A percentile compares a stretch with the other conserved stretches of the same genome.
Evolutionary conservation across 2,329 filamentous ascomycete genomes (phyloP).

Genomic region (Diaporthe sp.): DNA sequence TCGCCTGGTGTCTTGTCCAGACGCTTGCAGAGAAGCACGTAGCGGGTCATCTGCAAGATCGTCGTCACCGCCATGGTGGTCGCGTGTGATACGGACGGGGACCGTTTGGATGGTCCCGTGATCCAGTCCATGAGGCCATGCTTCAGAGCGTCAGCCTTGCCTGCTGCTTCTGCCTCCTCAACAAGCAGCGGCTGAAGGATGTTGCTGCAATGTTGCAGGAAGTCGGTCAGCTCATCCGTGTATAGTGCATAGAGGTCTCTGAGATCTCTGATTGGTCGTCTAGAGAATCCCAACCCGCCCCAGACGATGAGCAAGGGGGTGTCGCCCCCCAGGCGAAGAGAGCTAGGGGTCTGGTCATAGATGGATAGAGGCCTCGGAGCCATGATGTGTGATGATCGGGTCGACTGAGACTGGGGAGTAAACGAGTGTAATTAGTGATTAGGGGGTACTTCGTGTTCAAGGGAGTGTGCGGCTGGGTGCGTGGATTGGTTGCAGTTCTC

Average conservation of each 20-base stretch:
- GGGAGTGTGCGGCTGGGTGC: not conserved
- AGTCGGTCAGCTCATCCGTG: not conserved
- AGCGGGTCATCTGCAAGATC: slow-evolving; percentile 94
- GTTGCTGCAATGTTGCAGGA: not conserved
- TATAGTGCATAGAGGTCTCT: slow-evolving; percentile 15
- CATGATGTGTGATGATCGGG: not conserved
- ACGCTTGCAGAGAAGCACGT: slow-evolving; percentile 92
- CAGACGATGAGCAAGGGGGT: slow-evolving; percentile 12
- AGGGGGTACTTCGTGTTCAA: not conserved
- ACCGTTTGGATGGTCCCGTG: slow-evolving; percentile 8
- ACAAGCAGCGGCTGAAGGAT: slow-evolving; percentile 9
- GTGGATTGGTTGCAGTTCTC: not conserved
- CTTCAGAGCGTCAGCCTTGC: not conserved
- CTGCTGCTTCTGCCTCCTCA: slow-evolving; percentile 11
- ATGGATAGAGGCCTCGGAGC: slow-evolving; percentile 10
- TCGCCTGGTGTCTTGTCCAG: slow-evolving; percentile 91
- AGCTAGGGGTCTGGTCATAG: not conserved
- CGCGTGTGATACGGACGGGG: slow-evolving; percentile 77
- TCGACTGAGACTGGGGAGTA: not conserved
- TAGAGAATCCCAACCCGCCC: not conserved
- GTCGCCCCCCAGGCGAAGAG: not conserved
- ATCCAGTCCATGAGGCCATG: slow-evolving; percentile 17
- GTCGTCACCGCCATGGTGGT: slow-evolving; percentile 97
- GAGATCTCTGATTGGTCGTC: slow-evolving; percentile 7
- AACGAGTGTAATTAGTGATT: slow-evolving; percentile 5